Evolutionary conservation across 257 asterid genomes (phyloP), one percentile per base, ranked within the genome.

Genomic region (Hygrophila difformis): DNA sequence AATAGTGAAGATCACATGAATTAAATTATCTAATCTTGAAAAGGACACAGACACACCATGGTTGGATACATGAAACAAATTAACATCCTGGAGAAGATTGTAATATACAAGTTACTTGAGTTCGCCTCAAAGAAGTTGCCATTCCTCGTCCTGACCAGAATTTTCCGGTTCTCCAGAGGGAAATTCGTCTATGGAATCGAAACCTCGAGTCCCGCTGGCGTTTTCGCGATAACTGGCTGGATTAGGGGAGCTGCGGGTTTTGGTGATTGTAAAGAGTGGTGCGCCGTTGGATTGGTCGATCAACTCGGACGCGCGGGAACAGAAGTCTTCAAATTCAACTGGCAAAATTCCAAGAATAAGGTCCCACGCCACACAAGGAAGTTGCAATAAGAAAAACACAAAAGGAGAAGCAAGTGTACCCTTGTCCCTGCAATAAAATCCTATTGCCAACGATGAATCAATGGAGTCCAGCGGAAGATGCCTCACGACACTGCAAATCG

Each of bases 371-470:
- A 26, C 31, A 18, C 57, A 39, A 39, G 45, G 6, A 33, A 51
- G 5, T 38, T 6, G 16, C 35, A 34, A 8, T 33, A 18, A 37
- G 41, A 18, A 23, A 23, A 7, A 16, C 12, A 13, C 44, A 17
- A 13, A 26, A 38, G 34, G 34, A 44, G 46, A 48, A 40, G 61
- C 24, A 5, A 16, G 44, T 84, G 6, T 69, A 85, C 95, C 56
- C 66, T 72, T 76, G 65, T 76, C 82, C 51, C 65, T 65, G 82
- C 98, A 89, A 49, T 79, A 85, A 71, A 89, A 85, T 49, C 92
- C 95, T 14, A 85, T 71, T 10, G 95, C 95, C 84, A 85, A 67
- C 39, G 99, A 91, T 51, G 99, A 87, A 65, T 91, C 99, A 18
- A 91, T 65, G 6, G 95, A 82, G 31, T 83, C 94, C 52, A 91